Conservation (phyloP, 2,329 filamentous ascomycete genomes). For the Dactylonectria macrodidyma region DNA sequence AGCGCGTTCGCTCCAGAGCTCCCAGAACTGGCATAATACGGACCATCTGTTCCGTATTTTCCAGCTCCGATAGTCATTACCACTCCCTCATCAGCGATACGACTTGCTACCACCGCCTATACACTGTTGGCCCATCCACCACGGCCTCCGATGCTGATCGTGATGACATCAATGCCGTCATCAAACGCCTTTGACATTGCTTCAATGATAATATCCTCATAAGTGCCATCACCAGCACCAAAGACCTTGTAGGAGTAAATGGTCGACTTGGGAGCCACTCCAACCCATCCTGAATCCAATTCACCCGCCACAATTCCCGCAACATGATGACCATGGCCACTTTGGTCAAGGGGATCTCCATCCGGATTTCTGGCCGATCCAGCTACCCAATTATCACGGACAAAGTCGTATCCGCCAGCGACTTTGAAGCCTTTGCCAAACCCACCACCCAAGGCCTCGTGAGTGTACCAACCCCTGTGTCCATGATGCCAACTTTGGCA, state of each 20-base stretch:
- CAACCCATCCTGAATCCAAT: not conserved
- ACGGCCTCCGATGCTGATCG: not conserved
- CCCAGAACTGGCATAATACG: not conserved
- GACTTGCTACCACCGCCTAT: not conserved
- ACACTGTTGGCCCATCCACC: not conserved
- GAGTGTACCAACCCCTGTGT: slow-evolving; percentile 47
- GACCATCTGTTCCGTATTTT: not conserved
- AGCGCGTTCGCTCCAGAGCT: not conserved
- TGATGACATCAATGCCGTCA: not conserved
- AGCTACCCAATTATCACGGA: slow-evolving; percentile 28
- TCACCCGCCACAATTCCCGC: not conserved
- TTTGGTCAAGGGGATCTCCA: not conserved
- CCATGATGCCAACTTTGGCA: slow-evolving; percentile 46
- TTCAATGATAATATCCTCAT: not conserved
- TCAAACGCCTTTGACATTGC: not conserved
- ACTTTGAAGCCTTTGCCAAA: slow-evolving; percentile 44
- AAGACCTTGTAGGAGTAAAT: slow-evolving; percentile 6
- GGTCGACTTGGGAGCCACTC: not conserved
- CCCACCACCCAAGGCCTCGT: slow-evolving; percentile 42
- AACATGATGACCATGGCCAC: not conserved
- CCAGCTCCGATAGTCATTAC: not conserved
- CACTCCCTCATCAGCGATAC: not conserved
- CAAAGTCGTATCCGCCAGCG: slow-evolving; percentile 45
- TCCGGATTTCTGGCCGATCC: not conserved
- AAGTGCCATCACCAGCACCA: not conserved